Percentiles rank a stretch among this genome's conserved stretches.
Evolutionary conservation across 805 yeast genomes (phyloP).

Genomic region (Saturnispora silvae): DNA sequence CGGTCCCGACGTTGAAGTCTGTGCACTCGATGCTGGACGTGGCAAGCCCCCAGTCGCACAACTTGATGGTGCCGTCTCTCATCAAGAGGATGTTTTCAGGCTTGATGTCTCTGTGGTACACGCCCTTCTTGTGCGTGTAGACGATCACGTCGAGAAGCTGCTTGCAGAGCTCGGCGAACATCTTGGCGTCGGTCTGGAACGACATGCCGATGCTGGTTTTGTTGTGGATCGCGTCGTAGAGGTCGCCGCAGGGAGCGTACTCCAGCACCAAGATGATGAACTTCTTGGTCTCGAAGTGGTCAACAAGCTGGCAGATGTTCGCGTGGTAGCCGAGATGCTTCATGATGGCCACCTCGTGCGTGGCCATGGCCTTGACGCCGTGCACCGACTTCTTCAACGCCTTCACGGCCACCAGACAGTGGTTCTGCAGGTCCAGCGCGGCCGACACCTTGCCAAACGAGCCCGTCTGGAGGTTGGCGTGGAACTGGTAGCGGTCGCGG

Average conservation of each 20-base stretch:
- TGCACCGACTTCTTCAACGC: conserved; percentile 36
- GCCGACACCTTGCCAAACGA: conserved; percentile 52
- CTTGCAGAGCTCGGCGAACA: conserved; percentile 26
- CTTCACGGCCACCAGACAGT: conserved; percentile 41
- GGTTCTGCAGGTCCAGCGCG: conserved; percentile 31
- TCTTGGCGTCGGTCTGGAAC: conserved; percentile 19
- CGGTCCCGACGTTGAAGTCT: conserved; percentile 42
- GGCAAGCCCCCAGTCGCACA: conserved; percentile 70
- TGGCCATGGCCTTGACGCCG: conserved; percentile 36
- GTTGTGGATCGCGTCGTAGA: conserved; percentile 44
- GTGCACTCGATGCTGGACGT: conserved; percentile 26
- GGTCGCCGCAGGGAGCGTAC: conserved; percentile 55
- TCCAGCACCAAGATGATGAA: conserved; percentile 52
- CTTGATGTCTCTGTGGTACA: conserved; percentile 63
- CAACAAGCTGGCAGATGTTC: conserved; percentile 48
- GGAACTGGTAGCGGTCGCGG: conserved; percentile 31
- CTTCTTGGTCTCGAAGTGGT: conserved; percentile 43
- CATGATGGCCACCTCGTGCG: conserved; percentile 42
- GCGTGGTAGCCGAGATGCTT: conserved; percentile 34
- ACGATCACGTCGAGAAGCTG: conserved; percentile 44
- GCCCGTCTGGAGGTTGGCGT: conserved; percentile 42
- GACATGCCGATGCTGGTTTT: conserved; percentile 20
- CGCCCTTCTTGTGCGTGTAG: conserved; percentile 45
- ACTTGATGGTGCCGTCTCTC: conserved; percentile 40
- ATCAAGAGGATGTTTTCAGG: conserved; percentile 60